Conservation (phyloP, 2,329 filamentous ascomycete species). For the Coccinonectria pachysandricola region DNA sequence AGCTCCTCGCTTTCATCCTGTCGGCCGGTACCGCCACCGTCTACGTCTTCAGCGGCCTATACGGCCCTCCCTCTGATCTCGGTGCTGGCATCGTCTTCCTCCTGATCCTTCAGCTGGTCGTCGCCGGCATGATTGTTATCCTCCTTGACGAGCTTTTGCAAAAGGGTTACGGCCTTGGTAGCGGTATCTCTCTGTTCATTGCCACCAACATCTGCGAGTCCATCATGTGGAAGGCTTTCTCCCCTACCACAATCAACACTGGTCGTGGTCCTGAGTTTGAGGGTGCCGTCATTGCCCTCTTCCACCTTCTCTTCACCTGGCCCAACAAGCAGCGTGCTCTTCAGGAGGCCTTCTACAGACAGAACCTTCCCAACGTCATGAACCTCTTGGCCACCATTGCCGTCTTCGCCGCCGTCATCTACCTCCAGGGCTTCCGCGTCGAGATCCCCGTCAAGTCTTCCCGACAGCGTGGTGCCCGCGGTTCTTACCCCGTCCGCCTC, state of each 20-base stretch:
- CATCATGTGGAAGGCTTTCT: constrained; percentile 99
- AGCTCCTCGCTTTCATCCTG: constrained; percentile 95
- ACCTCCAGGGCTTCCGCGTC: constrained; percentile 97
- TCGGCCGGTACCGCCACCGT: constrained; percentile 96
- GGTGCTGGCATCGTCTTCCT: constrained; percentile 97
- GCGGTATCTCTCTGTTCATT: constrained; percentile 98
- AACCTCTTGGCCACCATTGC: constrained; percentile 87
- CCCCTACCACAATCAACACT: constrained; percentile 97
- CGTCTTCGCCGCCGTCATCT: constrained; percentile 97
- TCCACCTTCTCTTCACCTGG: constrained; percentile 98
- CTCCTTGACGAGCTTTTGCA: constrained; percentile 97
- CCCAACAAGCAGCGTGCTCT: constrained; percentile 98
- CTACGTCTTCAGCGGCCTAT: constrained; percentile 96
- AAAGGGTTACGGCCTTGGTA: constrained; percentile 97
- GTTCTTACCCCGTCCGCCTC: constrained; percentile 94
- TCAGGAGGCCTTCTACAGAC: constrained; percentile 96
- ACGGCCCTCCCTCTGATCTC: constrained; percentile 91
- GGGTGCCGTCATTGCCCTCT: constrained; percentile 93
- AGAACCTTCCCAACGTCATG: constrained; percentile 99
- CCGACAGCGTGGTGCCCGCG: constrained; percentile 95
- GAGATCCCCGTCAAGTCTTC: constrained; percentile 99
- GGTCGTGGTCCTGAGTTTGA: constrained; percentile 98
- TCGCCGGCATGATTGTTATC: constrained; percentile 97
- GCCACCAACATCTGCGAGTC: constrained; percentile 99
- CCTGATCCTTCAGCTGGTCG: constrained; percentile 92